phyloP scores from a whole-genome alignment of 2,329 filamentous ascomycete species.

The Cladophialophora chaetospira region DNA sequence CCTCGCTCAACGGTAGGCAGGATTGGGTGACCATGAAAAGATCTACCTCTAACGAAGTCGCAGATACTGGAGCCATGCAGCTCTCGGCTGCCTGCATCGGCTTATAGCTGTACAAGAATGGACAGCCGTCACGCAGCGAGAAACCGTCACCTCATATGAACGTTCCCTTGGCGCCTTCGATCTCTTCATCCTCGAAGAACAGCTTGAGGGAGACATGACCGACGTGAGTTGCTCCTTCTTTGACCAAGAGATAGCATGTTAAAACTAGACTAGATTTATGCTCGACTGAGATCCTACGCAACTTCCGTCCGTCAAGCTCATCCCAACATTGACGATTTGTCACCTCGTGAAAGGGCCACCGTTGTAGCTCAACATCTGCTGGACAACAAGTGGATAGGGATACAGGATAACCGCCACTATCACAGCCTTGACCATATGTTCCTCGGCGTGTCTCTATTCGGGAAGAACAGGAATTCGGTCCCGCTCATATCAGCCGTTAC shows the following conservation, averaged over 20 bases:
- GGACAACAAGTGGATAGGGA: conserved; percentile 67
- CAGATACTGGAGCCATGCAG: conserved; percentile 71
- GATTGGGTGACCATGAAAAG: not conserved
- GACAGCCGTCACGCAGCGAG: conserved; percentile 56
- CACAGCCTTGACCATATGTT: conserved; percentile 84
- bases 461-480: conserved; percentile 73
- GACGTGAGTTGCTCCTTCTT: conserved; percentile 55
- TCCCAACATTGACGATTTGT: conserved; percentile 57
- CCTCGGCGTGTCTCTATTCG: conserved; percentile 76
- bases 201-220: conserved; percentile 67
- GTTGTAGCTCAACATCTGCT: conserved; percentile 70
- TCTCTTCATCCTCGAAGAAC: conserved; percentile 78
- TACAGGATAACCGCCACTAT: conserved; percentile 69
- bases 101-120: conserved; percentile 77
- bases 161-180: conserved; percentile 75
- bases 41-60: not conserved
- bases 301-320: conserved; percentile 56
- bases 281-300: conserved; percentile 67
- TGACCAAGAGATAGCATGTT: conserved; percentile 22
- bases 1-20: conserved; percentile 66
- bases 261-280: conserved; percentile 54
- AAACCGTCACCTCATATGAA: conserved; percentile 54
- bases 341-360: conserved; percentile 68
- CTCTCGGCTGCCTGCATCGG: conserved; percentile 79
- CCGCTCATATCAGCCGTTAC: conserved; percentile 86